Percentiles rank a stretch among this genome's conserved stretches.
These are phyloP conservation scores for Bromus sterilis DNA, from an alignment of 176 grass and related monocot genomes.

Conservation along the genomic window DNA sequence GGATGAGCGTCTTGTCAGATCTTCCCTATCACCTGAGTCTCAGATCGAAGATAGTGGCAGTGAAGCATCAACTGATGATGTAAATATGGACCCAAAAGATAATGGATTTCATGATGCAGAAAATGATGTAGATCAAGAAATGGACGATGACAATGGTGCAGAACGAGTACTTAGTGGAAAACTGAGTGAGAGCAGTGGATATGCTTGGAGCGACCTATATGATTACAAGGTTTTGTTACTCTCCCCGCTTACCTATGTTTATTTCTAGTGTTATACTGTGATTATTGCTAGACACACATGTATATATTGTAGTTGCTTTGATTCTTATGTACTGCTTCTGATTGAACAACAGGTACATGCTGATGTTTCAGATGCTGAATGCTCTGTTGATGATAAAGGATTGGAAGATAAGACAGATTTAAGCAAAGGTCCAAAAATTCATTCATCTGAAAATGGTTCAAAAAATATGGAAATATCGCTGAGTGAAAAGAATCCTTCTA, in stretches of 20 bases:
- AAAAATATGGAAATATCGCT: slow-evolving; percentile 24
- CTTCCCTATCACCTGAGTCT: slow-evolving; percentile 67
- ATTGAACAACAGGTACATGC: slow-evolving; percentile 63
- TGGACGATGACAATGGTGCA: slow-evolving; percentile 59
- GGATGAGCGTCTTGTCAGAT: slow-evolving; percentile 70
- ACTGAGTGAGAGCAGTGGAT: slow-evolving; percentile 95
- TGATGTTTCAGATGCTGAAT: slow-evolving; percentile 59
- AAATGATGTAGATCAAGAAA: slow-evolving; percentile 84
- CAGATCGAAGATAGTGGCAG: slow-evolving; percentile 86
- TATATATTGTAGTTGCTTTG: background rate
- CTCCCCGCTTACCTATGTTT: background rate
- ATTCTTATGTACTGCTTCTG: slow-evolving; percentile 1
- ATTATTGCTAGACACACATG: background rate
- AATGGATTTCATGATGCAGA: slow-evolving; percentile 95
- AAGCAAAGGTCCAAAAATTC: slow-evolving; percentile 41
- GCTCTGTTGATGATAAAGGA: slow-evolving; percentile 27
- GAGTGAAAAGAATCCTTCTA: slow-evolving; percentile 48
- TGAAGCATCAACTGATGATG: slow-evolving; percentile 80
- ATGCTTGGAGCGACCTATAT: slow-evolving; percentile 89
- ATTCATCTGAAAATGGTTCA: slow-evolving; percentile 39
- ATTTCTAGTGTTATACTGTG: background rate
- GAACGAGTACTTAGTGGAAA: slow-evolving; percentile 93
- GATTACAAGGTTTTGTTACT: slow-evolving; percentile 74
- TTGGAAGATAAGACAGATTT: slow-evolving; percentile 33
- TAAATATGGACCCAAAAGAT: slow-evolving; percentile 53